These are phyloP conservation scores for Dalbergia cultrata DNA, from an alignment of 306 rosid species.

Conservation along the genomic window DNA sequence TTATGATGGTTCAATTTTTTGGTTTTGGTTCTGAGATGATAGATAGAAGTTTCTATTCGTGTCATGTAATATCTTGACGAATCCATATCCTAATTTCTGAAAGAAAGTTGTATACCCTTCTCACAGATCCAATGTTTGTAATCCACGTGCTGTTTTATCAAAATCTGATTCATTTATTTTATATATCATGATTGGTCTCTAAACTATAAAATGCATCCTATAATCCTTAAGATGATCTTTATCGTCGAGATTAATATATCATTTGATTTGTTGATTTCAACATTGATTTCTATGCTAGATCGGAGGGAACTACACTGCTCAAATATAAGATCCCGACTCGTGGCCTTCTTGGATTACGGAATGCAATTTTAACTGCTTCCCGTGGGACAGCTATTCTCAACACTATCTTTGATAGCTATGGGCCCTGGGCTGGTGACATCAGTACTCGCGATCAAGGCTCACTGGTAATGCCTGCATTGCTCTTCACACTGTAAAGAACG, in stretches of 20 bases:
- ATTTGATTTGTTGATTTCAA: slow-evolving; percentile 41
- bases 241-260: background rate
- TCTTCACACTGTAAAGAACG: background rate
- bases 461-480: slow-evolving; percentile 65
- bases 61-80: background rate
- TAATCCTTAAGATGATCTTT: background rate
- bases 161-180: slow-evolving; percentile 7
- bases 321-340: slow-evolving; percentile 98
- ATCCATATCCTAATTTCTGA: slow-evolving; percentile 9
- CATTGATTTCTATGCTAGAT: slow-evolving; percentile 59
- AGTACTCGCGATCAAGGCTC: slow-evolving; percentile 95
- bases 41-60: background rate
- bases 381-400: slow-evolving; percentile 98
- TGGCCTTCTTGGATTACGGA: slow-evolving; percentile 95
- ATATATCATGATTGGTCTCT: slow-evolving; percentile 3
- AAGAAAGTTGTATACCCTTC: slow-evolving; percentile 10
- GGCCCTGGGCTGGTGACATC: slow-evolving; percentile 97
- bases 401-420: slow-evolving; percentile 88
- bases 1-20: background rate
- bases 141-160: background rate
- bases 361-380: slow-evolving; percentile 96
- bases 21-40: background rate
- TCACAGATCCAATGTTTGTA: slow-evolving; percentile 21
- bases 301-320: slow-evolving; percentile 83
- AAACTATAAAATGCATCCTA: slow-evolving; percentile 12